A percentile compares a stretch with the other conserved stretches of the same genome.
Conservation (phyloP, 345 rosid genomes). For the Hevea brasiliensis region DNA sequence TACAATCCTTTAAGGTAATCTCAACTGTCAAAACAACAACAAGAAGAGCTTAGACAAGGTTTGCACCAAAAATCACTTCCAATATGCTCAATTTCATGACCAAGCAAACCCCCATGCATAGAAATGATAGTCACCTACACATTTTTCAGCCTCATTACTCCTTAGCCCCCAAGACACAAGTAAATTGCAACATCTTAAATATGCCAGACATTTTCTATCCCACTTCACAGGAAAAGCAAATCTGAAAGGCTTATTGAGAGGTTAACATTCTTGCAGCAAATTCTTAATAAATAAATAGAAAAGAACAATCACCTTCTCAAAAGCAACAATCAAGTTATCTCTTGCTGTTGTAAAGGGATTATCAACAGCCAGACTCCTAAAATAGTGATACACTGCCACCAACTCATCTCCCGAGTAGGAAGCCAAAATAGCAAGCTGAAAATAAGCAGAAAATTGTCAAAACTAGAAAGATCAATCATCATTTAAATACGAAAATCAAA, state of each 20-base stretch:
- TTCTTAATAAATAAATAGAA: background rate
- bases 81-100: background rate
- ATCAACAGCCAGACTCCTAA: conserved; percentile 92
- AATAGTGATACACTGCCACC: conserved; percentile 79
- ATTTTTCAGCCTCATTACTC: background rate
- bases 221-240: background rate
- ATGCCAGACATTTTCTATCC: background rate
- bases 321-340: conserved; percentile 93
- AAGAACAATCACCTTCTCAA: conserved; percentile 29
- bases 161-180: background rate
- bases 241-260: too few relatives aligned
- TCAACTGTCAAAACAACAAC: background rate
- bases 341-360: conserved; percentile 92
- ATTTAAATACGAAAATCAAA: background rate
- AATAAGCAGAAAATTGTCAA: conserved; percentile 25
- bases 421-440: conserved; percentile 94
- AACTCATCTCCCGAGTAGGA: conserved; percentile 85
- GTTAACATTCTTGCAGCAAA: background rate
- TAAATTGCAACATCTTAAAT: background rate
- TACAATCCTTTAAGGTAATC: background rate
- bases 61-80: too few relatives aligned
- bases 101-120: background rate
- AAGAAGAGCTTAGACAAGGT: too few relatives aligned
- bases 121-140: background rate
- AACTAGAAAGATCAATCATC: background rate